These are phyloP conservation scores for Eustoma russellianum DNA, from an alignment of 257 asterid genomes.

Conservation along the genomic window DNA sequence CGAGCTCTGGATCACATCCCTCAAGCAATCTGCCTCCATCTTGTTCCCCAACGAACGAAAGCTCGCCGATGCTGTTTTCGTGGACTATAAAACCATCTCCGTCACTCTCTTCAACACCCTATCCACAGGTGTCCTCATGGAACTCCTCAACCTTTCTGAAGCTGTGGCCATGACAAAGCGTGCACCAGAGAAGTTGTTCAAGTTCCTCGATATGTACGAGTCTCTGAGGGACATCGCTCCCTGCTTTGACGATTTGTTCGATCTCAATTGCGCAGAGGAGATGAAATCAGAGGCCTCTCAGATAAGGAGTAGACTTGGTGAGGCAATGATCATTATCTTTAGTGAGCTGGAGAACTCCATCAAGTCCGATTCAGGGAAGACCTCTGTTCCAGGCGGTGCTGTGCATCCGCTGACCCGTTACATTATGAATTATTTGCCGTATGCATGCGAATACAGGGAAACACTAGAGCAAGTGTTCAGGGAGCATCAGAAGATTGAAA, in stretches of 20 bases:
- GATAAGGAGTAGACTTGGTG: constrained; percentile 51
- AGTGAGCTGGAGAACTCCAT: constrained; percentile 65
- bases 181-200: constrained; percentile 68
- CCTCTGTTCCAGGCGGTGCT: constrained; percentile 75
- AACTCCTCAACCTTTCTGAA: constrained; percentile 59
- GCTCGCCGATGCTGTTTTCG: constrained; percentile 36
- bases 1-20: constrained; percentile 45
- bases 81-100: constrained; percentile 23
- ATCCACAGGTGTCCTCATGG: constrained; percentile 24
- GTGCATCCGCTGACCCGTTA: constrained; percentile 80
- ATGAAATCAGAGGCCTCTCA: constrained; percentile 45
- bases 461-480: constrained; percentile 62
- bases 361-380: constrained; percentile 50
- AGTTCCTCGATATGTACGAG: constrained; percentile 66
- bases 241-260: constrained; percentile 21
- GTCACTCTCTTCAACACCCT: constrained; percentile 30
- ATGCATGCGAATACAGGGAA: constrained; percentile 39
- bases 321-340: constrained; percentile 51
- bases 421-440: constrained; percentile 52
- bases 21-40: constrained; percentile 29
- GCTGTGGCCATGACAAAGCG: constrained; percentile 64
- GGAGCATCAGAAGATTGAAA: constrained; percentile 57
- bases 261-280: constrained; percentile 21
- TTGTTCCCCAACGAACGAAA: constrained; percentile 40
- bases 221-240: constrained; percentile 37